A percentile compares a stretch with the other conserved stretches of the same genome.
Conservation (phyloP, 176 grass and related monocot species). For the Triticum dicoccoides region DNA sequence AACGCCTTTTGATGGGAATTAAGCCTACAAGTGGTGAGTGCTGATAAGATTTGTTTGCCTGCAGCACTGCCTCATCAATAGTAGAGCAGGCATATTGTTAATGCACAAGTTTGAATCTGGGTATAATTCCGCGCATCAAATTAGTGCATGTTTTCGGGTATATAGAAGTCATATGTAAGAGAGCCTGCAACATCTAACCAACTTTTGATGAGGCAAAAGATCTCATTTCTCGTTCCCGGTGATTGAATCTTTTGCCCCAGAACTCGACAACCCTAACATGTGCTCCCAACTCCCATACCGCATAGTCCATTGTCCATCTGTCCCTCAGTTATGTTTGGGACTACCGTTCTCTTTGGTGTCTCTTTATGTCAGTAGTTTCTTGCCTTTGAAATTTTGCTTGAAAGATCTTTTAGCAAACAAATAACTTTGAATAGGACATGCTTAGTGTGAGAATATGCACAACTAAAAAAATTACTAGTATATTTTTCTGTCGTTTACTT, state of each 20-base stretch:
- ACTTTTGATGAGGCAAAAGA: background rate
- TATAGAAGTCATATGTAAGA: background rate
- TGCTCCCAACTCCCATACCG: background rate
- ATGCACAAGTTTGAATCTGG: background rate
- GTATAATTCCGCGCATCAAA: background rate
- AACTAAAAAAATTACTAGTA: background rate
- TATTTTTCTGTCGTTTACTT: background rate
- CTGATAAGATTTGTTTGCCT: no score
- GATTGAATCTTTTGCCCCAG: no score
- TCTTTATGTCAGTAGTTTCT: background rate
- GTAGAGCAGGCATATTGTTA: background rate
- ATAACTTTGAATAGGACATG: background rate
- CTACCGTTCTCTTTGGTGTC: background rate
- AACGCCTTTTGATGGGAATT: conserved; percentile 59
- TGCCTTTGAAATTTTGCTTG: background rate
- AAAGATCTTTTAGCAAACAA: background rate
- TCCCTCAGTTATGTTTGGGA: background rate
- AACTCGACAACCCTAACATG: background rate
- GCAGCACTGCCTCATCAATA: background rate
- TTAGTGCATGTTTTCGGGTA: background rate
- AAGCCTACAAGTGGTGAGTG: conserved; percentile 32
- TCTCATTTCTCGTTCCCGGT: no score
- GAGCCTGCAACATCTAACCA: background rate
- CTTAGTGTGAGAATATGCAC: background rate
- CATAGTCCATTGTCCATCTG: background rate